Evolutionary conservation across 176 grass and related monocot species (phyloP).

Genomic region (Puya raimondii): DNA sequence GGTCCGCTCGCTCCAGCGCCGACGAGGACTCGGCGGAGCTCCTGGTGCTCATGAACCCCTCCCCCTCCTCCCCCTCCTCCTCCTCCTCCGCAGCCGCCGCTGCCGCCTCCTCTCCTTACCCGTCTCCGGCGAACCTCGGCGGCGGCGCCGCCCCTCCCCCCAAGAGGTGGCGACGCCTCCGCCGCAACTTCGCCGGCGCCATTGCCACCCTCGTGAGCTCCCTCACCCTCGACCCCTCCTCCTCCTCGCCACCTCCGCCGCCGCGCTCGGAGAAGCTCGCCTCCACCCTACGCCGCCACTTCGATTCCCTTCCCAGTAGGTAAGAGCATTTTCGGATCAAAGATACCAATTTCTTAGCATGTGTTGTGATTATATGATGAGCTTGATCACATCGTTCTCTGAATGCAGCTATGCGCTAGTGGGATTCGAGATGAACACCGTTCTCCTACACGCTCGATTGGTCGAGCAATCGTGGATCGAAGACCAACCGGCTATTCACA

Average conservation of each 20-base stretch:
- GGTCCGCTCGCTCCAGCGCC: constrained; percentile 90
- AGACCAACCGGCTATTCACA: constrained; percentile 57
- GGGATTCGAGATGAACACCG: constrained; percentile 96
- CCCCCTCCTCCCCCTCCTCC: constrained; percentile 58
- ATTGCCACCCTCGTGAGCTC: constrained; percentile 87
- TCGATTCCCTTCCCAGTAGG: constrained; percentile 91
- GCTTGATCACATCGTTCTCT: too few relatives aligned
- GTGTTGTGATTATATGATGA: constrained; percentile 3
- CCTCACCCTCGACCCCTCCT: constrained; percentile 56
- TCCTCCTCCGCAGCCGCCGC: constrained; percentile 37
- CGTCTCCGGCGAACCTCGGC: constrained; percentile 5
- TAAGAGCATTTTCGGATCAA: constrained; percentile 11
- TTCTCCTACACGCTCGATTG: constrained; percentile 79
- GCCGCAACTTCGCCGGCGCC: constrained; percentile 80
- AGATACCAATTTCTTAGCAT: background rate
- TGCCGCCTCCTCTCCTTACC: constrained; percentile 16
- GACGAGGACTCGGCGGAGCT: constrained; percentile 99
- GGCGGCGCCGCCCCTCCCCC: constrained; percentile 15
- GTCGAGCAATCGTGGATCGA: constrained; percentile 65
- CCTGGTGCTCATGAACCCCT: constrained; percentile 73
- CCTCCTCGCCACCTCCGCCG: constrained; percentile 46
- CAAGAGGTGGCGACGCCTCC: constrained; percentile 87
- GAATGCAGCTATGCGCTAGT: constrained; percentile 68
- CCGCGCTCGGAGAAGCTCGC: constrained; percentile 74
- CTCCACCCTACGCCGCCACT: constrained; percentile 79